Conservation (phyloP, 75 land plant genomes). For the Pinus albicaulis region DNA sequence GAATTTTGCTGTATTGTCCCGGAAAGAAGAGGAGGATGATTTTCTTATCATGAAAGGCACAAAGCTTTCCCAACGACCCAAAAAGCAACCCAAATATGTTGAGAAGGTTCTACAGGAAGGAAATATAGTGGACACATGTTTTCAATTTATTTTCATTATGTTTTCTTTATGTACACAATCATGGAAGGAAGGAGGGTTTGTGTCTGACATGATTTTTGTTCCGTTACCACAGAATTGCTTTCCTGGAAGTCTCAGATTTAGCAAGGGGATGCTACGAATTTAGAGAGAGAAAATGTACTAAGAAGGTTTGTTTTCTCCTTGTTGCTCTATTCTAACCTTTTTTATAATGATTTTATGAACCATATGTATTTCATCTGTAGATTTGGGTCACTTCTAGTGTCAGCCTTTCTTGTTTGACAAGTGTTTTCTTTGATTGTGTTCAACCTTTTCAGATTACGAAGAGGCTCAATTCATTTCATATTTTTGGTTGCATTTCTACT, state of each 20-base stretch:
- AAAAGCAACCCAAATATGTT: constrained; percentile 19
- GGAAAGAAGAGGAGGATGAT: constrained; percentile 35
- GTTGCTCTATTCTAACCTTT: background rate
- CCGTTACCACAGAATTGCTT: constrained; percentile 17
- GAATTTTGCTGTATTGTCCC: constrained; percentile 17
- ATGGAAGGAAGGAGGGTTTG: background rate
- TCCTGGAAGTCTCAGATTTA: constrained; percentile 24
- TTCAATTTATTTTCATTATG: background rate
- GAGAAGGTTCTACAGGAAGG: constrained; percentile 25
- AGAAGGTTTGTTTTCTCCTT: constrained; percentile 27
- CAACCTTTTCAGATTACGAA: background rate
- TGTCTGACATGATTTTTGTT: background rate
- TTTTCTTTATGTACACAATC: background rate
- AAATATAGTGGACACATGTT: background rate
- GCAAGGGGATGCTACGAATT: constrained; percentile 29
- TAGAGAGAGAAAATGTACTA: constrained; percentile 36
- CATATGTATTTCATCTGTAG: background rate
- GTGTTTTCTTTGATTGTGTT: background rate
- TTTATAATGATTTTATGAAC: too few relatives aligned
- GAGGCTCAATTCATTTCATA: background rate
- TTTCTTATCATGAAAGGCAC: constrained; percentile 26
- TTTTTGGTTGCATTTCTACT: background rate
- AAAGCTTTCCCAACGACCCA: constrained; percentile 34
- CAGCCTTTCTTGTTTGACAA: background rate
- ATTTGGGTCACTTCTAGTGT: background rate